These are phyloP conservation scores for Fraxinus floribunda DNA, from an alignment of 305 asterid genomes.

Conservation along the genomic window DNA sequence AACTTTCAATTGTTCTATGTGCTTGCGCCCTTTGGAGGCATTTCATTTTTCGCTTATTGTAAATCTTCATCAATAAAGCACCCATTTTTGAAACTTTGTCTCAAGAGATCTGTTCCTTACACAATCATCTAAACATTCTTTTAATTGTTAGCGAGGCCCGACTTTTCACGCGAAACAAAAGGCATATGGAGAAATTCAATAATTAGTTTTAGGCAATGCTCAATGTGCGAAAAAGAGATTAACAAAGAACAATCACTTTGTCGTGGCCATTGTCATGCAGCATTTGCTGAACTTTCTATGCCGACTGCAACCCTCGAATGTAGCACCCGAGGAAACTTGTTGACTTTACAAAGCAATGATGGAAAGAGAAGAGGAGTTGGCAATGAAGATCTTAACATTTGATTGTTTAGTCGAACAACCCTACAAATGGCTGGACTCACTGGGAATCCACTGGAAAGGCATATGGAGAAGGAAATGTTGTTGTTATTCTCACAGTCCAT, in stretches of 20 bases:
- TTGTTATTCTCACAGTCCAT: constrained; percentile 26
- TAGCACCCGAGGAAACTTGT: constrained; percentile 24
- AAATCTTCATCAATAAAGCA: too few relatives aligned
- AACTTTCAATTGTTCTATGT: too few relatives aligned
- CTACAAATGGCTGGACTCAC: constrained; percentile 35
- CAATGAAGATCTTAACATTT: constrained; percentile 26
- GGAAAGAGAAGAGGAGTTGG: constrained; percentile 43
- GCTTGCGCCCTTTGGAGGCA: too few relatives aligned
- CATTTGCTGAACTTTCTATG: constrained; percentile 28
- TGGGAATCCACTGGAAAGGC: constrained; percentile 32
- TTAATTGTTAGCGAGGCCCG: too few relatives aligned
- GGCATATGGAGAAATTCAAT: too few relatives aligned
- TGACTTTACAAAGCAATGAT: constrained; percentile 34
- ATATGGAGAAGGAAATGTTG: constrained; percentile 39
- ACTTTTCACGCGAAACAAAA: too few relatives aligned
- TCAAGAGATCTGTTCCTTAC: too few relatives aligned
- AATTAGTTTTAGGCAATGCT: constrained; percentile 21
- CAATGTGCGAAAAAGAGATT: constrained; percentile 29
- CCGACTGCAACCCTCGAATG: constrained; percentile 32
- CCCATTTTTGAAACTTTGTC: too few relatives aligned
- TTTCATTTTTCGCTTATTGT: too few relatives aligned
- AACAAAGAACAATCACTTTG: constrained; percentile 20
- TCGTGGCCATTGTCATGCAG: constrained; percentile 29
- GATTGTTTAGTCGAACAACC: constrained; percentile 25
- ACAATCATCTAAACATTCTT: too few relatives aligned